These are phyloP conservation scores for Strobilomyces confusus DNA, from an alignment of 768 basidiomycete genomes.

Conservation along the genomic window DNA sequence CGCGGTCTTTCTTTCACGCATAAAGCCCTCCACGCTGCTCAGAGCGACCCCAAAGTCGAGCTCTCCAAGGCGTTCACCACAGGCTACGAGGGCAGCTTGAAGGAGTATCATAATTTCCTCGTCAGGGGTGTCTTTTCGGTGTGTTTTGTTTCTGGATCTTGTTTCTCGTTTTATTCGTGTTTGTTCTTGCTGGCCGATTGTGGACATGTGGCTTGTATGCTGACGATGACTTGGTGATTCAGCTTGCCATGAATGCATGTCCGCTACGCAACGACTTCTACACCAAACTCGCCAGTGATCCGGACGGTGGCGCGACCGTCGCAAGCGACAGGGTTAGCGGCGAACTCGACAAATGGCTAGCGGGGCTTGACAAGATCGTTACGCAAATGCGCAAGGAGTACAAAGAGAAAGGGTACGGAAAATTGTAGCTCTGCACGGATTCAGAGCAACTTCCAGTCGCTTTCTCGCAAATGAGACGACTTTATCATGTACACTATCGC, in stretches of 20 bases:
- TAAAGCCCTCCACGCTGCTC: slow-evolving; percentile 67
- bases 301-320: slow-evolving; percentile 45
- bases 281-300: slow-evolving; percentile 52
- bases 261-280: slow-evolving; percentile 61
- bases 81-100: slow-evolving; percentile 79
- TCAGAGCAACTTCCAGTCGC: background rate
- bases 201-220: background rate
- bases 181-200: background rate
- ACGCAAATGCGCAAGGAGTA: slow-evolving; percentile 49
- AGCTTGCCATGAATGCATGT: slow-evolving; percentile 60
- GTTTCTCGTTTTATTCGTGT: background rate
- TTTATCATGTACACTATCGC: background rate
- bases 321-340: slow-evolving; percentile 48
- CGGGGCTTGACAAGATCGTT: slow-evolving; percentile 51
- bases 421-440: slow-evolving; percentile 20
- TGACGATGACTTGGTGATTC: background rate
- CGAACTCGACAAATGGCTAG: slow-evolving; percentile 59
- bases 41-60: slow-evolving; percentile 51
- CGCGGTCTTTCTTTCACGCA: slow-evolving; percentile 90
- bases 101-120: slow-evolving; percentile 78
- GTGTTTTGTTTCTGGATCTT: slow-evolving; percentile 26
- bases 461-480: background rate
- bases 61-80: slow-evolving; percentile 72
- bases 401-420: slow-evolving; percentile 50
- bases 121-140: slow-evolving; percentile 57